Percentiles rank a stretch among this genome's conserved stretches.
Evolutionary conservation across 257 asterid species (phyloP).

Genomic region (Verbascum thapsus): DNA sequence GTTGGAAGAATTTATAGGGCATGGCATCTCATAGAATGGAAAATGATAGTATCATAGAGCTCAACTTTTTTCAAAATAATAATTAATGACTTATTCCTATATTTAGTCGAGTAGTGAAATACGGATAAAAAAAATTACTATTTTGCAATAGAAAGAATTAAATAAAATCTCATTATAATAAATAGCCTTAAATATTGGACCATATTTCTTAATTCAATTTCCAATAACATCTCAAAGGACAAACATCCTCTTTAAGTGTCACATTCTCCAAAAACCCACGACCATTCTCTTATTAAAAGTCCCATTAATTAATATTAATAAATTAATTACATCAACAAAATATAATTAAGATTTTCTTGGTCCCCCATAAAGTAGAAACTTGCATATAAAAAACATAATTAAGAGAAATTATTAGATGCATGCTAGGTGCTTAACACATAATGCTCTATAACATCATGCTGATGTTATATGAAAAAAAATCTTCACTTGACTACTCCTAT

Average conservation of each 20-base stretch:
- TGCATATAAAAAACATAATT: not conserved
- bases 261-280: conserved; percentile 86
- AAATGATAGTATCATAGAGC: conserved; percentile 56
- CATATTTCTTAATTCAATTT: conserved; percentile 51
- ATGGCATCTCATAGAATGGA: conserved; percentile 39
- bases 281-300: conserved; percentile 46
- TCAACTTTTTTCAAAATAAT: conserved; percentile 25
- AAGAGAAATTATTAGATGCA: conserved; percentile 19
- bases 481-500: no score
- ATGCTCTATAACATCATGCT: conserved; percentile 12
- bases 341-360: conserved; percentile 39
- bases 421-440: conserved; percentile 1
- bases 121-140: not conserved
- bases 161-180: conserved; percentile 23
- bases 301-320: not conserved
- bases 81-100: not conserved
- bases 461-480: no score
- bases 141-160: not conserved
- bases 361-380: conserved; percentile 17
- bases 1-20: conserved; percentile 42
- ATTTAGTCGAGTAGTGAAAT: not conserved
- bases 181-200: conserved; percentile 61
- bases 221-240: conserved; percentile 77
- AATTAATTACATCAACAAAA: conserved; percentile 30
- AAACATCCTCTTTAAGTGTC: conserved; percentile 80